Percentiles rank a stretch among this genome's conserved stretches.
Conservation (phyloP, 768 basidiomycete genomes). For the Neoboletus brunneissimus region DNA sequence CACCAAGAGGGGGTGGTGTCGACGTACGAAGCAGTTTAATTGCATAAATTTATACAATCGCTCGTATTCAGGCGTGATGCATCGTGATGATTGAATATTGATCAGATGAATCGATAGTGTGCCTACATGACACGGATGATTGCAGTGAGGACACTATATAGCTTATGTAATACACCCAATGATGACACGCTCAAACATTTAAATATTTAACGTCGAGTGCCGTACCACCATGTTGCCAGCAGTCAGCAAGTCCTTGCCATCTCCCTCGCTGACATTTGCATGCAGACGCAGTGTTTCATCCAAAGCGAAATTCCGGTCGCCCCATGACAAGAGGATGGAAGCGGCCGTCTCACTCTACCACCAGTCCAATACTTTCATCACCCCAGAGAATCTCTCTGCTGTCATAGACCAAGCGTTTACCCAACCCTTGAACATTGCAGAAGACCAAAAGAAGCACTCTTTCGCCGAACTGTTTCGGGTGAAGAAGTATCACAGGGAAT, state of each 20-base stretch:
- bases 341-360: slow-evolving; percentile 79
- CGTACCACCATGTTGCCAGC: slow-evolving; percentile 16
- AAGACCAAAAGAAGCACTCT: slow-evolving; percentile 19
- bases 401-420: slow-evolving; percentile 66
- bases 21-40: neutral
- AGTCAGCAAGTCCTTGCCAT: slow-evolving; percentile 5
- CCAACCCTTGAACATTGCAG: slow-evolving; percentile 13
- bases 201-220: neutral
- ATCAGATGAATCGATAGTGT: too few species aligned
- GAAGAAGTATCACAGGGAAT: slow-evolving; percentile 6
- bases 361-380: slow-evolving; percentile 68
- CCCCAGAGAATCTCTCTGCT: slow-evolving; percentile 60
- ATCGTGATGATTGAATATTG: too few species aligned
- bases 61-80: neutral
- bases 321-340: slow-evolving; percentile 47
- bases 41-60: neutral
- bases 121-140: neutral
- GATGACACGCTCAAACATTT: neutral
- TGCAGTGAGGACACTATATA: neutral
- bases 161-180: slow-evolving; percentile 16
- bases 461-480: slow-evolving; percentile 15
- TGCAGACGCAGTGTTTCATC: slow-evolving; percentile 22
- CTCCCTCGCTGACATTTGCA: slow-evolving; percentile 2
- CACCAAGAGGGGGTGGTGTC: neutral
- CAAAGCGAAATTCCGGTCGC: slow-evolving; percentile 16